Evolutionary conservation across 768 basidiomycete genomes (phyloP), one percentile per base, ranked within the genome.

Genomic region (Tubosaeta brunneosetosa): DNA sequence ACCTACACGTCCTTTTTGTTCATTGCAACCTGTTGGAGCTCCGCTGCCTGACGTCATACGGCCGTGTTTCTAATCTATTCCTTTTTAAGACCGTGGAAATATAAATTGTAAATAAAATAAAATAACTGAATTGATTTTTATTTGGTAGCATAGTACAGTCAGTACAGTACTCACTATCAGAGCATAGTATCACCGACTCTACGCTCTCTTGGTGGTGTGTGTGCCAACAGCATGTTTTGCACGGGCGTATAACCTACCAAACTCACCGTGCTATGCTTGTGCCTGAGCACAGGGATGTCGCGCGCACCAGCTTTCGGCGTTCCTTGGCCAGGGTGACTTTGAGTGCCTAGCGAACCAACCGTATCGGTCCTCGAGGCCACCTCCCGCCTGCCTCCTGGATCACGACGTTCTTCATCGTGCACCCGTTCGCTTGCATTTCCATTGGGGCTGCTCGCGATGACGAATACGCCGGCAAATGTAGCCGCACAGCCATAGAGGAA

Each of bases 381-480:
- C 57, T 68, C 64, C 56, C 44, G 47, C 49, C 60, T 59, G 50
- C 62, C 62, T 57, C 62, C 66, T 51, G 60, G 62, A 41, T 73
- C 69, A 54, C 66, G 59, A 34, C 66, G 67, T 32, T 65, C 70
- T 12, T 69, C 66, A 29, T 63, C 66, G 13, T 61, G 64, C 33
- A 45, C 56, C 34, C 50, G 62, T 47, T 72, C 73, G 16, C 65
- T 52, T 27, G 63, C 62, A 38, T 52, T 57, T 26, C 53, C 63
- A 29, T 60, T 64, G 25, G 82, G 77, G 3, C 79, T 74, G 77
- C 83, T 86, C 6, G 93, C 88, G 55, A 95, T 86, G 52, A 94
- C 81, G 66, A 90, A 91, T 3, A 97, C 92, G 0, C 94, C 94
- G 7, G 82, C 72, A 60, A 95, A 94, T 2, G 92, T 94, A n/a